Evolutionary conservation across 2,329 filamentous ascomycete genomes (phyloP).

Genomic region (Talaromyces sp.): DNA sequence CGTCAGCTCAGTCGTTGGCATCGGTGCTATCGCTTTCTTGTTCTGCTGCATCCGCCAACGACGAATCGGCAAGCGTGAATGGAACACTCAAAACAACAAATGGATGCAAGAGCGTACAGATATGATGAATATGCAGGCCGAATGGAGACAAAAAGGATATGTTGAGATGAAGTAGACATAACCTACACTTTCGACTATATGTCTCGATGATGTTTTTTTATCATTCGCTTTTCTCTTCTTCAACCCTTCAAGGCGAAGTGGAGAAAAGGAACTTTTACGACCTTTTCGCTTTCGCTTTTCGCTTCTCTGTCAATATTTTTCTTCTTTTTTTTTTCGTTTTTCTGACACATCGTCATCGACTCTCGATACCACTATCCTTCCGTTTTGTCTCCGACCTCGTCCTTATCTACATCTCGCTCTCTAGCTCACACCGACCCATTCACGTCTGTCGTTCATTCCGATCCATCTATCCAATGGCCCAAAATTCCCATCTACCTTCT

Average conservation of each 20-base stretch:
- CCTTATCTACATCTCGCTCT: background rate
- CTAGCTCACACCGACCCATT: background rate
- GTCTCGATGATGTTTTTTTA: conserved; percentile 9
- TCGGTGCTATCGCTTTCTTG: conserved; percentile 32
- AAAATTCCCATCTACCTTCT: background rate
- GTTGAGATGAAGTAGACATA: conserved; percentile 14
- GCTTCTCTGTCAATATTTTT: conserved; percentile 11
- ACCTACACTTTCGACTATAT: background rate
- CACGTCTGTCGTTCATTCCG: background rate
- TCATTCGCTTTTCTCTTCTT: background rate
- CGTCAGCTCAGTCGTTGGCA: conserved; percentile 29
- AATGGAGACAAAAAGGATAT: conserved; percentile 36
- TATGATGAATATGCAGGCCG: conserved; percentile 34
- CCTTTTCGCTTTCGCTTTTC: background rate
- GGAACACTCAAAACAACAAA: conserved; percentile 43
- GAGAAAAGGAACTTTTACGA: background rate
- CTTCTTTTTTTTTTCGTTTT: background rate
- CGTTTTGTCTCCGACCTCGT: background rate
- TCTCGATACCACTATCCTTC: background rate
- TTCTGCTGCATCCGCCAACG: conserved; percentile 50
- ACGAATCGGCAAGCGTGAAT: conserved; percentile 46
- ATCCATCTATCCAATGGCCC: background rate
- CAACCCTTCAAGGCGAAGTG: background rate
- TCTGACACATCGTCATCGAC: conserved; percentile 2
- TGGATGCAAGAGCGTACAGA: conserved; percentile 39